Base-by-base conservation (phyloP, 2,329 filamentous ascomycete species). In the Cladosporium sp. region DNA sequence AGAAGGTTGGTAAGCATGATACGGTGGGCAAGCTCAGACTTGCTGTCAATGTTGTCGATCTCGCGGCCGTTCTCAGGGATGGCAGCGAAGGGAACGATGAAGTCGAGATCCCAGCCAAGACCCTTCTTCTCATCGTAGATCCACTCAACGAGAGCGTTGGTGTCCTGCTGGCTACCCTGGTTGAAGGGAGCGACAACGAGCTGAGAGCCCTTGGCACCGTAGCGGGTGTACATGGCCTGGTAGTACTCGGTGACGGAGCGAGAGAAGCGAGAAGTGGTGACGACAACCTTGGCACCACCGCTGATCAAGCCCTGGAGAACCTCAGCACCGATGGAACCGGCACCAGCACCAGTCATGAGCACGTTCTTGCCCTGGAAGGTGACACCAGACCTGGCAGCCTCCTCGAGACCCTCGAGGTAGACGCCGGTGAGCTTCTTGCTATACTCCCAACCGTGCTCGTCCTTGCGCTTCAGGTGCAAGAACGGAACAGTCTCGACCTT, bases 141-240 rank as follows among this genome's bases (percentile, higher is more conserved):
- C 83, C 98, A 99, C 68, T 97, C 87, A 62, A 99, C 85, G 8
- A 99, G 86, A 57, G 93, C 93, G 79, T 98, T 92, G 41, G 97
- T 92, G 77, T 99, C 95, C 79, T 98, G 94, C 83, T 97, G 96
- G 84, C 94, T 98, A 70, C 94, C 95, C 80, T 97, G 93, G 81
- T 99, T 99, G 87, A 99, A 99, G 59, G 96, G 95, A 65, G 98
- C 96, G 65, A 99, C 95, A 49, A 99, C 92, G 65, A 99, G 90
- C 82, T 98, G 93, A 66, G 95, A 98, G 70, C 95, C 95, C 71
- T 92, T 91, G 68, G 92, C 92, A 75, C 95, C 95, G 75, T 91
- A 97, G 68, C 93, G 91, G 69, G 93, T 91, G 80, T 99, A 99
- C 91, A 99, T 98, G 66, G 92, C 89, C 81, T 99, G 95, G 82